Percentiles rank a stretch among this genome's conserved stretches.
Evolutionary conservation across 2,329 filamentous ascomycete genomes (phyloP).

Genomic region (Alternaria sp.): DNA sequence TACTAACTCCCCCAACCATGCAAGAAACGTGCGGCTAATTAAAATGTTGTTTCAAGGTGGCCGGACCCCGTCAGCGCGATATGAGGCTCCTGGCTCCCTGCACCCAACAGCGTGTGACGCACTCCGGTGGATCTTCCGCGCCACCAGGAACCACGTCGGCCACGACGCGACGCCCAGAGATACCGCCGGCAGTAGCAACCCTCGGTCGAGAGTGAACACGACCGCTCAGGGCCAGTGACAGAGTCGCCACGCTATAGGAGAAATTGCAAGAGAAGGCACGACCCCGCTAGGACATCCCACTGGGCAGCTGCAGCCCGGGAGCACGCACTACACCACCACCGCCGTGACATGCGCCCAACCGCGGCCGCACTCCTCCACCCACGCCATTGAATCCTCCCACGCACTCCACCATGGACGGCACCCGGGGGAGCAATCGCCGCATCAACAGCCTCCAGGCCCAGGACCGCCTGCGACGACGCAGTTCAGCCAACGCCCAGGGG

Average conservation of each 20-base stretch:
- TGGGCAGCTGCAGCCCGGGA: conserved; percentile 26
- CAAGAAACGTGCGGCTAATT: conserved; percentile 4
- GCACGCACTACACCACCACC: conserved; percentile 20
- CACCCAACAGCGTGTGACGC: conserved; percentile 19
- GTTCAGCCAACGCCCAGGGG: conserved; percentile 44
- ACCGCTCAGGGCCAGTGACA: background rate
- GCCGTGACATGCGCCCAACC: conserved; percentile 37
- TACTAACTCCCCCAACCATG: too few species aligned
- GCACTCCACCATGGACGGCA: conserved; percentile 36
- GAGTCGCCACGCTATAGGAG: conserved; percentile 1
- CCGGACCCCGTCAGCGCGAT: conserved; percentile 6
- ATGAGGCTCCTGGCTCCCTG: conserved; percentile 12
- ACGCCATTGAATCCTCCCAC: conserved; percentile 24
- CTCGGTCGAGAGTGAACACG: conserved; percentile 1
- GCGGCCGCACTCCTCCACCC: conserved; percentile 13
- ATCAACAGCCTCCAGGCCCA: conserved; percentile 53
- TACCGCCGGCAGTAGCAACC: conserved; percentile 1
- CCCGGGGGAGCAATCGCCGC: conserved; percentile 45
- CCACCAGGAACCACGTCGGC: conserved; percentile 30
- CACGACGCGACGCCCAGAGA: conserved; percentile 22
- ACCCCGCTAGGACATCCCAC: conserved; percentile 26
- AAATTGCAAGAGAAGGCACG: conserved; percentile 23
- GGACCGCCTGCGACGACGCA: conserved; percentile 49
- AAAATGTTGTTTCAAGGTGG: conserved; percentile 12
- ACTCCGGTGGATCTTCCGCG: conserved; percentile 37